Conservation (phyloP, 805 yeast species). For the Zygosaccharomyces pseudorouxii region DNA sequence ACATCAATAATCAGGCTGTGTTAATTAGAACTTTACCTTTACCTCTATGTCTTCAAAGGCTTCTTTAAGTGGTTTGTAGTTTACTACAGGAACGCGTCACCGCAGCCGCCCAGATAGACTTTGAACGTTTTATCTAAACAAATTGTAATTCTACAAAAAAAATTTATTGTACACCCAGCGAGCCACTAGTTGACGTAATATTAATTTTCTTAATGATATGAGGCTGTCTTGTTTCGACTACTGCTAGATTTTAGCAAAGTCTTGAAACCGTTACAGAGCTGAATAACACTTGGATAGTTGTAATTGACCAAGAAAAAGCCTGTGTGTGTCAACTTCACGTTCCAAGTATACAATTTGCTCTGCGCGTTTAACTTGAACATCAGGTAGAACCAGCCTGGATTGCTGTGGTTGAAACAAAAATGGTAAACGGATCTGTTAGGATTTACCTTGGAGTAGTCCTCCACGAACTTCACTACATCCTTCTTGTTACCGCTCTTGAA, state of each 20-base stretch:
- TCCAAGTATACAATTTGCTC: slow-evolving; percentile 75
- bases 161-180: slow-evolving; percentile 1
- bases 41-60: no score
- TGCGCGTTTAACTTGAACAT: slow-evolving; percentile 76
- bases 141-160: not conserved
- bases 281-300: slow-evolving; percentile 82
- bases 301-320: slow-evolving; percentile 79
- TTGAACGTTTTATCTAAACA: not conserved
- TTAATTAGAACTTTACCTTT: no score
- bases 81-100: no score
- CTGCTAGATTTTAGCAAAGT: slow-evolving; percentile 42
- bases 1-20: no score
- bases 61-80: no score
- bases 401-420: slow-evolving; percentile 82
- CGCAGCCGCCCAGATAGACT: no score
- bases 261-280: slow-evolving; percentile 93
- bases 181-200: not conserved
- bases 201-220: slow-evolving; percentile 3
- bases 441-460: slow-evolving; percentile 84
- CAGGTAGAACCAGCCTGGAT: slow-evolving; percentile 90
- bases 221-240: slow-evolving; percentile 16
- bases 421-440: slow-evolving; percentile 87
- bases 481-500: slow-evolving; percentile 71
- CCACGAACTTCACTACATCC: slow-evolving; percentile 82
- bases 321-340: slow-evolving; percentile 81